Conservation (phyloP, 2,329 filamentous ascomycete species). For the Xylaria sp. region DNA sequence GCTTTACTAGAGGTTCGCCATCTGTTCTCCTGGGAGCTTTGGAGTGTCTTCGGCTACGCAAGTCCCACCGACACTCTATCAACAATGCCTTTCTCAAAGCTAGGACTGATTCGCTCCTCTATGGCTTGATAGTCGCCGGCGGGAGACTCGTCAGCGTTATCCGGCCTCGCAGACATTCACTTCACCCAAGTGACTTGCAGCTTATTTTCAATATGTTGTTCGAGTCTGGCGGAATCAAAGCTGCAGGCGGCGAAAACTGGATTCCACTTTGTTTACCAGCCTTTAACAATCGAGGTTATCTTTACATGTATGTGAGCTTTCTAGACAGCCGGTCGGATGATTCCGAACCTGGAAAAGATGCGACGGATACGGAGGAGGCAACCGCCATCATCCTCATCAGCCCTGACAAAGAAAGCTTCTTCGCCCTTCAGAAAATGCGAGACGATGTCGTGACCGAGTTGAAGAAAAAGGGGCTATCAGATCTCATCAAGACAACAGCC, state of each 20-base stretch:
- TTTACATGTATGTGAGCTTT: constrained; percentile 99
- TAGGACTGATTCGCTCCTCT: constrained; percentile 81
- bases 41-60: constrained; percentile 92
- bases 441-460: constrained; percentile 74
- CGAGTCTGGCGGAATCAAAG: constrained; percentile 89
- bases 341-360: constrained; percentile 54
- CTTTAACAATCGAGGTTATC: constrained; percentile 95
- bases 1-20: constrained; percentile 91
- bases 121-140: constrained; percentile 92
- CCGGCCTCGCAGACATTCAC: constrained; percentile 89
- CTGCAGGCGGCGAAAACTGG: constrained; percentile 94
- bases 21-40: constrained; percentile 88
- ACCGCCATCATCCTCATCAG: constrained; percentile 95
- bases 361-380: constrained; percentile 76
- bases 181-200: constrained; percentile 94
- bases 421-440: constrained; percentile 80
- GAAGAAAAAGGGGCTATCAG: constrained; percentile 77
- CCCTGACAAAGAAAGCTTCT: constrained; percentile 92
- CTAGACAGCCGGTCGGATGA: constrained; percentile 70
- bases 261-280: constrained; percentile 94
- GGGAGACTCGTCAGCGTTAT: constrained; percentile 95
- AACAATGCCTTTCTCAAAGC: constrained; percentile 87
- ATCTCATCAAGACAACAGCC: constrained; percentile 77
- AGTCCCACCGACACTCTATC: constrained; percentile 84
- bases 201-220: constrained; percentile 99